A percentile compares a stretch with the other conserved stretches of the same genome.
These are phyloP conservation scores for Gyrodon lividus DNA, from an alignment of 768 basidiomycete genomes.

Conservation along the genomic window DNA sequence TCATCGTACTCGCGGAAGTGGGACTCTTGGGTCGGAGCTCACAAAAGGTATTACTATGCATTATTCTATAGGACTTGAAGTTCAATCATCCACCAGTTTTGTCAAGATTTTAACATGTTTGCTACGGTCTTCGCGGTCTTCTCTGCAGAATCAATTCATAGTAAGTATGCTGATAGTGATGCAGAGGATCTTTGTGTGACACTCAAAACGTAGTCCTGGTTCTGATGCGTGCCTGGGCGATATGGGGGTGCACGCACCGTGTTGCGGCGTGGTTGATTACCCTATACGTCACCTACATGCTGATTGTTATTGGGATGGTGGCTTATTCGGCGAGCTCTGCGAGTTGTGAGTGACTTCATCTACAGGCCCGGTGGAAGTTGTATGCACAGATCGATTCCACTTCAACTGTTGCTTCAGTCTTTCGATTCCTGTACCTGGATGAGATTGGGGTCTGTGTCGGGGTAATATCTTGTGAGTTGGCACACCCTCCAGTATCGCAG, in stretches of 20 bases:
- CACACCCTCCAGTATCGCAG: neutral
- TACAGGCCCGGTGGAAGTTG: neutral
- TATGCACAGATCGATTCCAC: neutral
- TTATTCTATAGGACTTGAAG: neutral
- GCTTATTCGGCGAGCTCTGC: slow-evolving; percentile 1
- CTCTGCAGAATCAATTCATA: slow-evolving; percentile 13
- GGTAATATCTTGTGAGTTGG: slow-evolving; percentile 1
- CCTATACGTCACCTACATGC: slow-evolving; percentile 7
- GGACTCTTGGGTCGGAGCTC: slow-evolving; percentile 3
- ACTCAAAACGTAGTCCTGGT: slow-evolving; percentile 15
- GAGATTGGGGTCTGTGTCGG: slow-evolving; percentile 2
- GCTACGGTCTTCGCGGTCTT: slow-evolving; percentile 7
- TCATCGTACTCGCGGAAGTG: slow-evolving; percentile 3
- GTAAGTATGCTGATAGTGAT: slow-evolving; percentile 2
- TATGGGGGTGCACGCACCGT: slow-evolving; percentile 17
- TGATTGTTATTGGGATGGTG: slow-evolving; percentile 3
- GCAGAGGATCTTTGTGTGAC: neutral
- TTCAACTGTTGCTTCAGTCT: neutral
- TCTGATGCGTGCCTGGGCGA: slow-evolving; percentile 18
- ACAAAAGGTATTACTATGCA: neutral
- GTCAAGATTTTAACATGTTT: slow-evolving; percentile 7
- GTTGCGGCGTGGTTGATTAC: slow-evolving; percentile 1
- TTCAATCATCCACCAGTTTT: slow-evolving; percentile 8
- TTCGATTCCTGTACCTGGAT: neutral
- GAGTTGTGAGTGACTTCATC: slow-evolving; percentile 11